Conservation (phyloP, 768 basidiomycete species). For the Russula lepida region DNA sequence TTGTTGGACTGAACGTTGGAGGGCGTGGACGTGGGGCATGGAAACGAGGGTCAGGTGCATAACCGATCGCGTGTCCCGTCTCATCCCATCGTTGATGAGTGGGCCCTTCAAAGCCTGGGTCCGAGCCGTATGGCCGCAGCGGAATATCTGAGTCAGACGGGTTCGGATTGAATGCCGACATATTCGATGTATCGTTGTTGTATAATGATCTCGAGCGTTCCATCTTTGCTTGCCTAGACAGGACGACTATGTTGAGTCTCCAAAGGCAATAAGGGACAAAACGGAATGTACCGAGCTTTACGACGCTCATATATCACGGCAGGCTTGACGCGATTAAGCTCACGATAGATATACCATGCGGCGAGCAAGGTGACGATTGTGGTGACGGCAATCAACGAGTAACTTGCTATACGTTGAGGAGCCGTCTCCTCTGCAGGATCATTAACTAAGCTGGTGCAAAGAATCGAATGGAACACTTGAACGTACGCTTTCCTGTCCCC, state of each 20-base stretch:
- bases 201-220: slow-evolving; percentile 16
- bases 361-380: slow-evolving; percentile 63
- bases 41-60: slow-evolving; percentile 37
- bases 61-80: slow-evolving; percentile 42
- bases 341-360: slow-evolving; percentile 73
- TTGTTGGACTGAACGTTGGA: slow-evolving; percentile 5
- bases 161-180: slow-evolving; percentile 23
- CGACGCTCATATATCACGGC: slow-evolving; percentile 59
- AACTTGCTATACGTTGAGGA: slow-evolving; percentile 53
- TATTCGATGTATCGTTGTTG: slow-evolving; percentile 17
- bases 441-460: slow-evolving; percentile 21
- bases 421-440: slow-evolving; percentile 29
- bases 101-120: slow-evolving; percentile 12
- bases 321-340: slow-evolving; percentile 64
- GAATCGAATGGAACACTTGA: background rate
- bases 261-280: background rate
- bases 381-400: slow-evolving; percentile 59
- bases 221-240: slow-evolving; percentile 46
- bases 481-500: slow-evolving; percentile 1
- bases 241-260: background rate
- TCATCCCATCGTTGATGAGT: slow-evolving; percentile 45
- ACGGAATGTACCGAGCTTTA: slow-evolving; percentile 49
- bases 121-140: slow-evolving; percentile 30
- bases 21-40: slow-evolving; percentile 42
- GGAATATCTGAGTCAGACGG: slow-evolving; percentile 39